Conservation (phyloP, 2,329 filamentous ascomycete genomes). For the Xylaria hypoxylon region DNA sequence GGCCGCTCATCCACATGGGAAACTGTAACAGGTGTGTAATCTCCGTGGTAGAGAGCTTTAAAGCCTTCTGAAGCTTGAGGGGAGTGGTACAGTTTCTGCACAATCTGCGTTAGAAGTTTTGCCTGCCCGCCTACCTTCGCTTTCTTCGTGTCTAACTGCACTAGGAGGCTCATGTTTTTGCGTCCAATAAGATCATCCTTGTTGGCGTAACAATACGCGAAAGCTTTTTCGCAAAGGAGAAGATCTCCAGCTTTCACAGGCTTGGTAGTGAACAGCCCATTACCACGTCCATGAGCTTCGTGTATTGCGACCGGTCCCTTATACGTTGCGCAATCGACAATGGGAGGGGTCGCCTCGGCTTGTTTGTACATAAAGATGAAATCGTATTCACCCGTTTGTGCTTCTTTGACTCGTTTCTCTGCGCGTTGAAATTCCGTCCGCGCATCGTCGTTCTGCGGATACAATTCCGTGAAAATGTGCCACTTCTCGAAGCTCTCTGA, state of each 20-base stretch:
- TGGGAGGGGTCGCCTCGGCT: constrained; percentile 52
- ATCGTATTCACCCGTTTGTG: constrained; percentile 54
- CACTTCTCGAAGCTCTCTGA: constrained; percentile 53
- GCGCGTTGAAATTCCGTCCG: constrained; percentile 49
- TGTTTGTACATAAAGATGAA: constrained; percentile 55
- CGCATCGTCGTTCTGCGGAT: constrained; percentile 52
- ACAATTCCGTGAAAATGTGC: constrained; percentile 47
- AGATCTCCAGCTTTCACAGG: constrained; percentile 62
- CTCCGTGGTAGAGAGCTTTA: constrained; percentile 55
- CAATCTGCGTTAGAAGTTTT: constrained; percentile 54
- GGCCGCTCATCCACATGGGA: constrained; percentile 52
- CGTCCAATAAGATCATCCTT: constrained; percentile 37
- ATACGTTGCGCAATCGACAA: constrained; percentile 62
- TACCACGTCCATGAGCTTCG: constrained; percentile 55
- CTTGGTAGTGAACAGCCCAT: constrained; percentile 63
- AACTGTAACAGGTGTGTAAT: constrained; percentile 51
- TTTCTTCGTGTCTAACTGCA: constrained; percentile 53
- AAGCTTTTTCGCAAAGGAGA: constrained; percentile 68
- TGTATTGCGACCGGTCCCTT: constrained; percentile 56
- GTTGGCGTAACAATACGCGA: constrained; percentile 55
- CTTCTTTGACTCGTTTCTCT: constrained; percentile 53
- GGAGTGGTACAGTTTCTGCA: constrained; percentile 60
- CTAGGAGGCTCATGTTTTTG: constrained; percentile 48
- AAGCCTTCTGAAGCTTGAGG: constrained; percentile 52
- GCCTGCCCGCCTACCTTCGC: constrained; percentile 54